Conservation (phyloP, 2,329 filamentous ascomycete species). For the Cercospora canescens region DNA sequence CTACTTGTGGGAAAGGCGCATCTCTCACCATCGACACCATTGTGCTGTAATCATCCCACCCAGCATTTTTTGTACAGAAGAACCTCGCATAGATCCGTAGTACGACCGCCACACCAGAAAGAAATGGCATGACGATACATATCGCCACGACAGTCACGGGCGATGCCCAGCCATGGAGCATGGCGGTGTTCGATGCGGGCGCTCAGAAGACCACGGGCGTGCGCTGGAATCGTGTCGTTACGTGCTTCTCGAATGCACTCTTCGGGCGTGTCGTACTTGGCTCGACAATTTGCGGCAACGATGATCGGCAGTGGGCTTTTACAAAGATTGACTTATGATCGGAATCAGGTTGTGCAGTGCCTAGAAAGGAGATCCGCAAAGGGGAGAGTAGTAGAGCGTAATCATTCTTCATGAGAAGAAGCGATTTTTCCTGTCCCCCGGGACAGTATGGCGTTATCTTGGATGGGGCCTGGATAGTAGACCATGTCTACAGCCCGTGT, state of each 20-base stretch:
- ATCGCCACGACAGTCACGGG: slow-evolving; percentile 3
- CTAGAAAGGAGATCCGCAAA: neutral
- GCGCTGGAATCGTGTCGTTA: neutral
- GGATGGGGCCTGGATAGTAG: neutral
- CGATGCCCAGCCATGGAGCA: slow-evolving; percentile 16
- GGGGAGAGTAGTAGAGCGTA: neutral
- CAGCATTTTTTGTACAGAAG: slow-evolving; percentile 18
- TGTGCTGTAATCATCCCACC: slow-evolving; percentile 24
- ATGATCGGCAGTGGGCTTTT: neutral
- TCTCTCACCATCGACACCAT: slow-evolving; percentile 16
- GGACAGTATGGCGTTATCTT: neutral
- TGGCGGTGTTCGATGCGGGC: neutral
- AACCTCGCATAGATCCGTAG: slow-evolving; percentile 25
- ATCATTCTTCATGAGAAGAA: neutral
- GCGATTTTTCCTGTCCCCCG: neutral
- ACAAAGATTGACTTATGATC: neutral
- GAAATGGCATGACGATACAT: slow-evolving; percentile 10
- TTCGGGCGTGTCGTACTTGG: neutral
- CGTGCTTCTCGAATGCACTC: neutral
- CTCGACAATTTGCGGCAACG: neutral
- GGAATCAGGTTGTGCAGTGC: neutral
- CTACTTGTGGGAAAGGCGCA: neutral
- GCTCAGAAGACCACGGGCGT: neutral
- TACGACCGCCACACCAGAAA: slow-evolving; percentile 20
- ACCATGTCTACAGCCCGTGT: neutral